Evolutionary conservation across 768 basidiomycete species (phyloP).

Genomic region (Xerocomus spinulosus): DNA sequence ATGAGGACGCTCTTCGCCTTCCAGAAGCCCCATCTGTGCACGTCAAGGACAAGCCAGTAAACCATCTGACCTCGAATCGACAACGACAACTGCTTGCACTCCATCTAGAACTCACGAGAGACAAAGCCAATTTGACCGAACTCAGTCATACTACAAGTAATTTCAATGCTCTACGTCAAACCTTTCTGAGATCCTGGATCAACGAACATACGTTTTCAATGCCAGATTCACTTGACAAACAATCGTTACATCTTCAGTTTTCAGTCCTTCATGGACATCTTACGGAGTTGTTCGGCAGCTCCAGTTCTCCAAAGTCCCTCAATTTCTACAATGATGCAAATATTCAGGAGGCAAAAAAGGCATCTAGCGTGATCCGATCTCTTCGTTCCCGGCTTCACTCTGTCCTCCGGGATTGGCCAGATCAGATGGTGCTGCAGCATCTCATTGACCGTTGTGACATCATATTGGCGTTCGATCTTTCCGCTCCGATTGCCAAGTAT

Average conservation of each 20-base stretch:
- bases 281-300: slow-evolving; percentile 25
- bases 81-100: slow-evolving; percentile 40
- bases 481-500: slow-evolving; percentile 75
- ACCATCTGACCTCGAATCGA: slow-evolving; percentile 27
- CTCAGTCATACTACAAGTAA: background rate
- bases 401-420: slow-evolving; percentile 84
- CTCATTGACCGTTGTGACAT: slow-evolving; percentile 65
- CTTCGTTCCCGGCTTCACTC: slow-evolving; percentile 50
- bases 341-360: slow-evolving; percentile 63
- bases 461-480: slow-evolving; percentile 56
- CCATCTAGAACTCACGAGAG: slow-evolving; percentile 43
- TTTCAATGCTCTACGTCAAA: slow-evolving; percentile 35
- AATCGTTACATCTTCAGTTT: slow-evolving; percentile 51
- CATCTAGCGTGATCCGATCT: slow-evolving; percentile 43
- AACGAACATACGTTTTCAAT: slow-evolving; percentile 28
- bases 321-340: slow-evolving; percentile 86
- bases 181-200: slow-evolving; percentile 33
- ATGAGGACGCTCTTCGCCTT: slow-evolving; percentile 51
- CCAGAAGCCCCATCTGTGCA: background rate
- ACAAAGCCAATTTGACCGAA: background rate
- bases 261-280: slow-evolving; percentile 43
- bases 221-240: slow-evolving; percentile 44
- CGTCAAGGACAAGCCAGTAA: slow-evolving; percentile 9
- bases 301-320: slow-evolving; percentile 32
- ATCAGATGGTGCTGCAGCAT: slow-evolving; percentile 95